These are phyloP conservation scores for Trichosporon sp. DNA, from an alignment of 1,284 basidiomycete genomes.

Conservation along the genomic window DNA sequence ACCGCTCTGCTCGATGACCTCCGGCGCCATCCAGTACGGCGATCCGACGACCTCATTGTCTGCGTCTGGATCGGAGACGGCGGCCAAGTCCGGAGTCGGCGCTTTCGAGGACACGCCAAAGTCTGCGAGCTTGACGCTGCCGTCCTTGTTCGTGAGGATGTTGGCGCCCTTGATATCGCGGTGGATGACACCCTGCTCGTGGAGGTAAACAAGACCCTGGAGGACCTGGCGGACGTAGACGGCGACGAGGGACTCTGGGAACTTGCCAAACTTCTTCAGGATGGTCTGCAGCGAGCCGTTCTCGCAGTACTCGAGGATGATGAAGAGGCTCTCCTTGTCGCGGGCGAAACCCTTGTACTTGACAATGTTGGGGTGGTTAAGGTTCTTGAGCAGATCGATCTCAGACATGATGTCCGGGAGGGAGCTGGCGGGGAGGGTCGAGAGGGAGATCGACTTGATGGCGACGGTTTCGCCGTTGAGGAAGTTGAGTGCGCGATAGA, in stretches of 20 bases:
- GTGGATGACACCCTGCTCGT: constrained; percentile 92
- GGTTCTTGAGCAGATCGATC: constrained; percentile 95
- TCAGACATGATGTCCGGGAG: constrained; percentile 95
- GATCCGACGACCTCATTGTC: constrained; percentile 92
- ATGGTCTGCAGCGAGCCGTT: constrained; percentile 95
- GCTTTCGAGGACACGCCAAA: constrained; percentile 80
- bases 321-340: constrained; percentile 89
- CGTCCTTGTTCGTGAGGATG: constrained; percentile 96
- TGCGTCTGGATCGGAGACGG: constrained; percentile 24
- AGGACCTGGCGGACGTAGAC: constrained; percentile 91
- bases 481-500: constrained; percentile 94
- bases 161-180: constrained; percentile 98
- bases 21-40: constrained; percentile 99
- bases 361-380: constrained; percentile 91
- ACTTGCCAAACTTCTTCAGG: constrained; percentile 95
- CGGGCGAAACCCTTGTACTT: constrained; percentile 97
- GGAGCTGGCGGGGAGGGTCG: constrained; percentile 88
- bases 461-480: constrained; percentile 94
- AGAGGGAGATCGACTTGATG: constrained; percentile 90
- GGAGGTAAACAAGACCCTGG: constrained; percentile 89
- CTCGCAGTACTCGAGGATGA: constrained; percentile 96
- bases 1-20: constrained; percentile 95
- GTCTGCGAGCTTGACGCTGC: constrained; percentile 92
- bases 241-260: constrained; percentile 92
- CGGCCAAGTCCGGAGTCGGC: constrained; percentile 32